Evolutionary conservation across 306 rosid genomes (phyloP), one percentile per base, ranked within the genome.

Genomic region (Comarum palustre): DNA sequence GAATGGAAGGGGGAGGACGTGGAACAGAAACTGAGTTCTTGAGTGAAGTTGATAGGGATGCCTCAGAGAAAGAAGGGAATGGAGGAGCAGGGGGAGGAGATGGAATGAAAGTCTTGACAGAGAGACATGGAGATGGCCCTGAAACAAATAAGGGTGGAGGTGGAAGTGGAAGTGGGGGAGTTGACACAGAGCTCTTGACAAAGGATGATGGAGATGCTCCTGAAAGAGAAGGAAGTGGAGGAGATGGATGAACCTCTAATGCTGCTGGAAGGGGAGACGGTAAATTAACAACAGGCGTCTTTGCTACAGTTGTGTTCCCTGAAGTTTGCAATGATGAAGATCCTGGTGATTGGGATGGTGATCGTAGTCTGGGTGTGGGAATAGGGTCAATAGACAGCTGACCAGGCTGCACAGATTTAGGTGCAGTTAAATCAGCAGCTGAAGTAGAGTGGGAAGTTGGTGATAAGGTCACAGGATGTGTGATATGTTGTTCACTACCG

Each of bases 401-500:
- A 77, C 79, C 69, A 36, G 69, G 75, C 68, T 82, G 84, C 58
- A 55, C 57, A 62, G 80, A 71, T 55, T 77, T 84, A 25, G 75
- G 75, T 43, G 62, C 69, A 78, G 81, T 80, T 70, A 77, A 81
- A 65, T 60, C 72, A 65, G 79, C 71, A 59, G 78, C 62, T 72
- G 59, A 52, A 51, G 71, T 12, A 50, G 82, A 57, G 62, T 43
- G 47, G 13, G 64, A 68, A 51, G 76, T 50, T 31, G 82, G 47
- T 29, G 87, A 73, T 75, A 68, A 6, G 24, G 80, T 78, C 80
- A 62, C 84, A 66, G 77, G 86, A 60, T 76, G 74, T 59, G 55
- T 51, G 65, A 47, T 68, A 65, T 87, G 83, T 73, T 77, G 90
- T 79, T 81, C 81, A 54, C 19, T 67, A 79, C 78, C 81, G 60